phyloP scores from a whole-genome alignment of 2,329 filamentous ascomycete genomes.

The Trichoderma brevicompactum region DNA sequence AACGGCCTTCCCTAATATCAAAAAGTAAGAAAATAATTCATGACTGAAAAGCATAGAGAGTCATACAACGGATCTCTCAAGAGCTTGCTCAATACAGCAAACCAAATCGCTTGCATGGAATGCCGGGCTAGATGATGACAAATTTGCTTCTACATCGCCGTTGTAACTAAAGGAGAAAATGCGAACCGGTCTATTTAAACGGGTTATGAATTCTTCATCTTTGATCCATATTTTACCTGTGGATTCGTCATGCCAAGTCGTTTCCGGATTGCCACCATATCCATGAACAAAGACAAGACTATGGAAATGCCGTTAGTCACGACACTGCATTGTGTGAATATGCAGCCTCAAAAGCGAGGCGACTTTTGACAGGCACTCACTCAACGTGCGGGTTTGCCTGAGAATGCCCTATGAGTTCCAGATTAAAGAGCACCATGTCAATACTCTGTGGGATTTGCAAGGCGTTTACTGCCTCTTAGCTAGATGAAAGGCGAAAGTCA shows the following conservation, averaged over 20 bases:
- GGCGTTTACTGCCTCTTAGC: background rate
- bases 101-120: conserved; percentile 36
- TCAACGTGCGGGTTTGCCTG: conserved; percentile 25
- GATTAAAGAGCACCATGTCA: conserved; percentile 19
- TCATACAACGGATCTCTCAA: conserved; percentile 29
- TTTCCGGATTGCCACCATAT: conserved; percentile 31
- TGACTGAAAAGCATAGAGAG: background rate
- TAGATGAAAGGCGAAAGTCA: background rate
- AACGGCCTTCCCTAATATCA: conserved; percentile 31
- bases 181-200: conserved; percentile 30
- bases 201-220: conserved; percentile 34
- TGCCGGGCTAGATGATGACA: conserved; percentile 34
- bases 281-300: conserved; percentile 37
- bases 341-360: background rate
- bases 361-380: conserved; percentile 19
- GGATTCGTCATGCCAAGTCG: conserved; percentile 35
- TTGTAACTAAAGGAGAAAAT: conserved; percentile 36
- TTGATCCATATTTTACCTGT: conserved; percentile 37
- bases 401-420: conserved; percentile 27
- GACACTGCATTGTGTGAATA: background rate
- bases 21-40: background rate
- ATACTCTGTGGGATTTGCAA: background rate
- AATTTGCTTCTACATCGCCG: conserved; percentile 34
- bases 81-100: conserved; percentile 29
- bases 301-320: conserved; percentile 31